These are phyloP conservation scores for Suillus clintonianus DNA, from an alignment of 768 basidiomycete genomes.

Conservation along the genomic window DNA sequence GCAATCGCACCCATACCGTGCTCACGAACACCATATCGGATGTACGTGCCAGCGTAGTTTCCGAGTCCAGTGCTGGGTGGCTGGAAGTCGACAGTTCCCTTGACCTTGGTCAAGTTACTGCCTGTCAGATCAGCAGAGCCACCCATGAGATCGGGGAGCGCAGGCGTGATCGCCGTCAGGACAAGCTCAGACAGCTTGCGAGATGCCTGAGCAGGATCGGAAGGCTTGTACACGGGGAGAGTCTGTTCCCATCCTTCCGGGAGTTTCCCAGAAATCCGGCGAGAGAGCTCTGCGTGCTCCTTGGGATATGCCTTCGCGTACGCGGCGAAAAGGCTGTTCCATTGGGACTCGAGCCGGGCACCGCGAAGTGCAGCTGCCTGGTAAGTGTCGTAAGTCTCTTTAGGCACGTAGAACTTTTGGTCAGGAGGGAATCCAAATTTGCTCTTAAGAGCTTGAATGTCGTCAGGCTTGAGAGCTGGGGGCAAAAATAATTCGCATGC, in stretches of 20 bases:
- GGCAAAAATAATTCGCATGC: slow-evolving; percentile 8
- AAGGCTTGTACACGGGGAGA: slow-evolving; percentile 82
- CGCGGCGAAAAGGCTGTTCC: slow-evolving; percentile 65
- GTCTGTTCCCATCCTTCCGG: slow-evolving; percentile 85
- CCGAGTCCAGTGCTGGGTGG: slow-evolving; percentile 84
- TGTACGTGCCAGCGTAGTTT: slow-evolving; percentile 82
- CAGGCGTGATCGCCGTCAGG: slow-evolving; percentile 71
- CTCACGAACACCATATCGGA: slow-evolving; percentile 96
- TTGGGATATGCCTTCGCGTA: slow-evolving; percentile 81
- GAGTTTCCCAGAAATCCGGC: slow-evolving; percentile 82
- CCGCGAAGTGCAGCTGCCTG: slow-evolving; percentile 68
- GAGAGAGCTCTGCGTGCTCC: slow-evolving; percentile 83
- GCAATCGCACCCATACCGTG: slow-evolving; percentile 97
- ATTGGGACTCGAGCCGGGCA: slow-evolving; percentile 69
- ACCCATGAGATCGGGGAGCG: slow-evolving; percentile 82
- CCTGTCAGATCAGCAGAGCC: slow-evolving; percentile 93
- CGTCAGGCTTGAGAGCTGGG: slow-evolving; percentile 88
- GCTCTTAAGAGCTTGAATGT: slow-evolving; percentile 79
- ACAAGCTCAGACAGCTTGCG: slow-evolving; percentile 93
- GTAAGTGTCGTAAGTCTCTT: slow-evolving; percentile 72
- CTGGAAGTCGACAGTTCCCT: slow-evolving; percentile 88
- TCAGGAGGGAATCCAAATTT: slow-evolving; percentile 83
- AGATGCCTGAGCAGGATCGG: slow-evolving; percentile 84
- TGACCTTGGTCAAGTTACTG: slow-evolving; percentile 88
- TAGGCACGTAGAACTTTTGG: slow-evolving; percentile 75